Evolutionary conservation across 208 protist genomes (phyloP).

Genomic region (Leishmania gerbilli): DNA sequence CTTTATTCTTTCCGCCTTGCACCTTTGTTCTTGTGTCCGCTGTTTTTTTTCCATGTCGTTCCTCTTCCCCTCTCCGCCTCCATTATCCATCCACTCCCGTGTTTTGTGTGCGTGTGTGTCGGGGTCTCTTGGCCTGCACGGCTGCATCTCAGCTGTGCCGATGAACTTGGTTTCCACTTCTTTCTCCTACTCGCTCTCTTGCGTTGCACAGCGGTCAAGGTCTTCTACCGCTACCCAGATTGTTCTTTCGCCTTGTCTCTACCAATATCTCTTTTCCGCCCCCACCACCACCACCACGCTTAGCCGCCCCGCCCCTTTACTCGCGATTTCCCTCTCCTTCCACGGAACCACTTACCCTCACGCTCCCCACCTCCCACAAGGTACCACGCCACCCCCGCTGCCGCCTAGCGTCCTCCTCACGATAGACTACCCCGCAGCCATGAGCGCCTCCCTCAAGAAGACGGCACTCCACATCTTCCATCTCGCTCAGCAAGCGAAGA

Average conservation of each 20-base stretch:
- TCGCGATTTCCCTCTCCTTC: neutral
- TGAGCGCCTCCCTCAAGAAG: conserved; percentile 47
- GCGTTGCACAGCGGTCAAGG: too few species aligned
- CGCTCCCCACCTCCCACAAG: neutral
- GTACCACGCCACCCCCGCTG: conserved; percentile 3
- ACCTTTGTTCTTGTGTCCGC: neutral
- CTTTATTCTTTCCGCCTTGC: neutral
- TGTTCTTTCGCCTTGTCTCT: neutral
- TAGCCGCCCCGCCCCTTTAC: neutral
- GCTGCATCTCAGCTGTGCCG: neutral
- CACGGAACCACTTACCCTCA: neutral
- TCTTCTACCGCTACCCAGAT: neutral
- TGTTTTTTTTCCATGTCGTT: neutral
- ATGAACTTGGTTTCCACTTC: too few species aligned
- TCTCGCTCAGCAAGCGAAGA: conserved; percentile 87
- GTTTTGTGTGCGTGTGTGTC: neutral
- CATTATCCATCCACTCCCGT: neutral
- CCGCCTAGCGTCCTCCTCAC: neutral
- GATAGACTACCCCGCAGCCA: conserved; percentile 7
- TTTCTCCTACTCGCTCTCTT: neutral
- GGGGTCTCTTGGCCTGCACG: neutral
- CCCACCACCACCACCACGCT: neutral
- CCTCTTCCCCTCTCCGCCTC: neutral
- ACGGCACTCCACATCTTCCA: conserved; percentile 90
- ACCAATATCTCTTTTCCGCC: neutral